Percentiles rank a stretch among this genome's conserved stretches.
Evolutionary conservation across 768 basidiomycete genomes (phyloP).

Genomic region (Hygrocybe coccinea): DNA sequence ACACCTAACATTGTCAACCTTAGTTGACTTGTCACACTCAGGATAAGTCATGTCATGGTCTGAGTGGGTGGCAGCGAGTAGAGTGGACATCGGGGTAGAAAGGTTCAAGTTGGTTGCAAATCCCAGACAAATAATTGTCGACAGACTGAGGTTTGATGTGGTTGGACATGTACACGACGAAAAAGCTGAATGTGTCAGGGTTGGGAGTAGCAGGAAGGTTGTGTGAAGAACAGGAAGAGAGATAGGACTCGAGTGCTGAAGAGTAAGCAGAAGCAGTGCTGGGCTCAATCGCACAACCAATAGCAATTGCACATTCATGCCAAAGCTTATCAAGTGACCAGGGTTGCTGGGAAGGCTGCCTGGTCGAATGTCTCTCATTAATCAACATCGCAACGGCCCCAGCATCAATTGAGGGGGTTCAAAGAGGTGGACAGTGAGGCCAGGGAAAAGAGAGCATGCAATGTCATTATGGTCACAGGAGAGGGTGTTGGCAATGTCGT

Average conservation of each 20-base stretch:
- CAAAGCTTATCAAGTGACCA: background rate
- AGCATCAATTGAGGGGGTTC: slow-evolving; percentile 13
- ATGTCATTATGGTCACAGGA: slow-evolving; percentile 10
- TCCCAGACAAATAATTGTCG: slow-evolving; percentile 34
- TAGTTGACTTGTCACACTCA: too few relatives aligned
- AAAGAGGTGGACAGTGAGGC: background rate
- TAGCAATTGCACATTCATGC: background rate
- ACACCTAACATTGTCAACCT: too few relatives aligned
- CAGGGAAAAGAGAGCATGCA: background rate
- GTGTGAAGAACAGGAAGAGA: background rate
- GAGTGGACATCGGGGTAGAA: slow-evolving; percentile 26
- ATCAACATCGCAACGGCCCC: background rate
- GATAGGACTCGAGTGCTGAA: background rate
- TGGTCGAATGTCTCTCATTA: background rate
- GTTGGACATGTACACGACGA: slow-evolving; percentile 17
- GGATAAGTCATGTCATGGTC: too few relatives aligned
- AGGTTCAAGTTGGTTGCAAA: slow-evolving; percentile 30
- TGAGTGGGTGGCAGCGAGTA: slow-evolving; percentile 5
- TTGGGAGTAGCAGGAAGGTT: slow-evolving; percentile 11
- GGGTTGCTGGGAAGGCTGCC: background rate
- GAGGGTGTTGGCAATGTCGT: slow-evolving; percentile 10
- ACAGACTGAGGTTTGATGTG: slow-evolving; percentile 31
- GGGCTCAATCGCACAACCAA: background rate
- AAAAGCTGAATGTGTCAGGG: slow-evolving; percentile 24
- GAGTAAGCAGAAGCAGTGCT: background rate